Evolutionary conservation across 345 rosid species (phyloP).

Genomic region (Sonneratia caseolaris): DNA sequence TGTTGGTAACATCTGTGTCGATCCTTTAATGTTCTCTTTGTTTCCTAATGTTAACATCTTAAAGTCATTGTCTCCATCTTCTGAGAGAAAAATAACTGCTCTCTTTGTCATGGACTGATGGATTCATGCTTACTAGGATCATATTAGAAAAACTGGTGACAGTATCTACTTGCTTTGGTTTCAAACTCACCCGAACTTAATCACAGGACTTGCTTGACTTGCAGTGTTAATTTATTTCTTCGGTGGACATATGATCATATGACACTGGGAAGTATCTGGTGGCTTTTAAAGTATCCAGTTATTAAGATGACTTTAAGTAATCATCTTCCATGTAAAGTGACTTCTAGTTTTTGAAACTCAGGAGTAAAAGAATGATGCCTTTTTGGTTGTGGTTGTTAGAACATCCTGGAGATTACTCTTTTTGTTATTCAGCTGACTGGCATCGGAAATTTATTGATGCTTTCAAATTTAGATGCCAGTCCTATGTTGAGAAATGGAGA

Average conservation of each 20-base stretch:
- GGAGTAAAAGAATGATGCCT: too few relatives aligned
- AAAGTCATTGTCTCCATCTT: background rate
- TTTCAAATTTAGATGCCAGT: slow-evolving; percentile 54
- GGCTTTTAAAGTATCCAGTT: too few relatives aligned
- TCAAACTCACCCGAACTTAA: too few relatives aligned
- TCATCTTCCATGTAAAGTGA: too few relatives aligned
- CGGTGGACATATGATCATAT: too few relatives aligned
- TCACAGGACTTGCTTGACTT: too few relatives aligned
- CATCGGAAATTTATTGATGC: background rate
- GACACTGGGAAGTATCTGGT: too few relatives aligned
- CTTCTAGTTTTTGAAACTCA: too few relatives aligned
- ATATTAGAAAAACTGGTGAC: background rate
- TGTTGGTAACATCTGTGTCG: background rate
- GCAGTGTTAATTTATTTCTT: too few relatives aligned
- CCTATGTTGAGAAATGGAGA: slow-evolving; percentile 99
- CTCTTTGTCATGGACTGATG: background rate
- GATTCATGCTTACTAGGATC: background rate
- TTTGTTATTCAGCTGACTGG: background rate
- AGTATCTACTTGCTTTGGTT: too few relatives aligned
- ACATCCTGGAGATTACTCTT: background rate
- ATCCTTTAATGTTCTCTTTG: background rate
- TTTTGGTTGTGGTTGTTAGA: too few relatives aligned
- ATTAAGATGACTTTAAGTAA: too few relatives aligned
- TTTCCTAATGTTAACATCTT: background rate
- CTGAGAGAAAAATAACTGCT: background rate